Evolutionary conservation across 768 basidiomycete species (phyloP).

Genomic region (Cubamyces lactineus): DNA sequence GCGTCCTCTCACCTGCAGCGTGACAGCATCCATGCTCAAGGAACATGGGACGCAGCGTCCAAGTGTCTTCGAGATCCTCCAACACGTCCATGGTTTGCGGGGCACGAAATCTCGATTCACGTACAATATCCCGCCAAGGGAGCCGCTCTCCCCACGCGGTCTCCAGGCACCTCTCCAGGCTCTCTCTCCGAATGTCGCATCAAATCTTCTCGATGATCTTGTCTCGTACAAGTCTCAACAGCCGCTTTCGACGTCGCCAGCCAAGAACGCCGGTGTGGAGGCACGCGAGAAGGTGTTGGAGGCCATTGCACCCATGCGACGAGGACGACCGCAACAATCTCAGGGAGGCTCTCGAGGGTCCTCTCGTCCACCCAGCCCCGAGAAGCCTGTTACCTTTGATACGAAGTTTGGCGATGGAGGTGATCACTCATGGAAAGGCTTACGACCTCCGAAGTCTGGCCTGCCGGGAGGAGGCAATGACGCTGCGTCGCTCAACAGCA

Average conservation of each 20-base stretch:
- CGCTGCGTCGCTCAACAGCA: conserved; percentile 15
- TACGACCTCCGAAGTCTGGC: conserved; percentile 35
- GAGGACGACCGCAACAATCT: conserved; percentile 55
- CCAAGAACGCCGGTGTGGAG: conserved; percentile 59
- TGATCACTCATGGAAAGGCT: conserved; percentile 32
- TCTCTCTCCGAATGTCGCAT: conserved; percentile 28
- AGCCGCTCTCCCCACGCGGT: conserved; percentile 49
- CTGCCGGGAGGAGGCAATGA: conserved; percentile 25
- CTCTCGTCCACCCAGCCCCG: conserved; percentile 35
- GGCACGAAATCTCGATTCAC: conserved; percentile 82
- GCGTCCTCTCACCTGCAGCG: neutral
- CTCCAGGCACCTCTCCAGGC: conserved; percentile 31
- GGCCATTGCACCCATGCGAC: conserved; percentile 78
- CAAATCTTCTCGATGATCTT: conserved; percentile 41
- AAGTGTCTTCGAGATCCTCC: conserved; percentile 83
- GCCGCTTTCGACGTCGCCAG: conserved; percentile 29
- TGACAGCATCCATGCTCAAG: conserved; percentile 84
- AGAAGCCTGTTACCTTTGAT: conserved; percentile 26
- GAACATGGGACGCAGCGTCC: conserved; percentile 90
- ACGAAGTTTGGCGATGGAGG: conserved; percentile 36
- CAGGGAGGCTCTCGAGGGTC: conserved; percentile 18
- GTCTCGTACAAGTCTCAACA: conserved; percentile 42
- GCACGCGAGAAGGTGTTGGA: conserved; percentile 79
- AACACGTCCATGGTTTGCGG: conserved; percentile 81
- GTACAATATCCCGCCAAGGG: conserved; percentile 60